phyloP scores from a whole-genome alignment of 75 land plant genomes.

The Azolla pinnata region DNA sequence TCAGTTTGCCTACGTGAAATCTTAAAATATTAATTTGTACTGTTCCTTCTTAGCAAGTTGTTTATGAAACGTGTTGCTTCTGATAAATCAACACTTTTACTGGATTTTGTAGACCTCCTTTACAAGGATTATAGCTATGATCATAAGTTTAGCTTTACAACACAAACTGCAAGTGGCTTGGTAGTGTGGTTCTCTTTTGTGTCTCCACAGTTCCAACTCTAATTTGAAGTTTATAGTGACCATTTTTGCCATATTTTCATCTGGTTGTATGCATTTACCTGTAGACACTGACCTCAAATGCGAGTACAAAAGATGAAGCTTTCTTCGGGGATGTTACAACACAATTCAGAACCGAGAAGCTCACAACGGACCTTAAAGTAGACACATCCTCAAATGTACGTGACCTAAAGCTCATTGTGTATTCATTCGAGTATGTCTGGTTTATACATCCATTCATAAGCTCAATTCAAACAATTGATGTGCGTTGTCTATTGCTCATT shows the following conservation, averaged over 20 bases:
- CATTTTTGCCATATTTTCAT: too few relatives aligned
- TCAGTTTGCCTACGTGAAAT: too few relatives aligned
- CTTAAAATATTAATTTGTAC: too few relatives aligned
- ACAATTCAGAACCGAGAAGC: conserved; percentile 53
- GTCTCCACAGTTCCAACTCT: too few relatives aligned
- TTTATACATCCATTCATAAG: too few relatives aligned
- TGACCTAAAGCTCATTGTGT: not conserved
- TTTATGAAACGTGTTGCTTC: too few relatives aligned
- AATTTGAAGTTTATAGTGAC: too few relatives aligned
- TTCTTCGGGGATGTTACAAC: conserved; percentile 58
- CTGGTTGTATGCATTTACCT: conserved; percentile 5
- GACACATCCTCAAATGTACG: conserved; percentile 67
- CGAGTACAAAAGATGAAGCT: conserved; percentile 49
- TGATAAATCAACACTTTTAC: too few relatives aligned
- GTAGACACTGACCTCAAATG: conserved; percentile 62
- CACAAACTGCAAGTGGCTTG: conserved; percentile 50
- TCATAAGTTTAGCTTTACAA: conserved; percentile 61
- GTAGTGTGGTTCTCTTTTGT: too few relatives aligned
- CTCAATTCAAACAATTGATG: too few relatives aligned
- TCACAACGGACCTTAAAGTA: conserved; percentile 71
- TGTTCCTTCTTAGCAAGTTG: too few relatives aligned
- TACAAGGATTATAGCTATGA: conserved; percentile 61
- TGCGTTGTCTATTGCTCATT: not conserved
- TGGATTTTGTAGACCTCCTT: conserved; percentile 82
- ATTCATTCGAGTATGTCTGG: too few relatives aligned